Conservation (phyloP, 2,329 filamentous ascomycete genomes). For the Thermomyces lanuginosus region DNA sequence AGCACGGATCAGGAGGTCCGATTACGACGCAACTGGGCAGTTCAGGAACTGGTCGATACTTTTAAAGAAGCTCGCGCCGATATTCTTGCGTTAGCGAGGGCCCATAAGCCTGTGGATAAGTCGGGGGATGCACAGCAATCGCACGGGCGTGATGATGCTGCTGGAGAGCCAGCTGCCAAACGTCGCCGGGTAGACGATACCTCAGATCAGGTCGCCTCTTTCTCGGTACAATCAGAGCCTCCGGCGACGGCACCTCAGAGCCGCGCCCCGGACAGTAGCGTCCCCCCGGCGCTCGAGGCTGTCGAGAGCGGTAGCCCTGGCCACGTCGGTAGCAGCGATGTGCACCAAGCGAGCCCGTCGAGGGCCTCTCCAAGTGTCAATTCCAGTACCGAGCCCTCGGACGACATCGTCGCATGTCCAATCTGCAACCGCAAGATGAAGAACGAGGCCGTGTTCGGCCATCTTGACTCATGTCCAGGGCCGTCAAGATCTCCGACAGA, state of each 20-base stretch:
- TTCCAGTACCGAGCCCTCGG: too few relatives aligned
- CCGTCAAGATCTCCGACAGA: conserved; percentile 8
- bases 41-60: conserved; percentile 69
- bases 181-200: conserved; percentile 20
- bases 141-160: too few relatives aligned
- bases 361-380: too few relatives aligned
- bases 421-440: conserved; percentile 71
- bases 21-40: conserved; percentile 64
- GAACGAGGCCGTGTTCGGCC: conserved; percentile 56
- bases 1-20: conserved; percentile 66
- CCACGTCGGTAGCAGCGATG: too few relatives aligned
- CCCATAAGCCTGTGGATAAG: conserved; percentile 37
- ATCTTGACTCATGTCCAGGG: conserved; percentile 53
- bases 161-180: conserved; percentile 16
- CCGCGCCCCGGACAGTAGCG: too few relatives aligned
- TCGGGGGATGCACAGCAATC: conserved; percentile 23
- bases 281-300: too few relatives aligned
- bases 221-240: conserved; percentile 16
- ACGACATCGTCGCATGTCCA: conserved; percentile 69
- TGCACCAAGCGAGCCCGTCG: too few relatives aligned
- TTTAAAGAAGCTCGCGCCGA: conserved; percentile 51
- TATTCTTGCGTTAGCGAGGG: conserved; percentile 49
- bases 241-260: conserved; percentile 21
- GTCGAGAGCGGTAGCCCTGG: too few relatives aligned
- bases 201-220: conserved; percentile 21